Evolutionary conservation across 352 stramenopile genomes (phyloP), one percentile per base, ranked within the genome.

Genomic region (Phytophthora fragariaefolia): DNA sequence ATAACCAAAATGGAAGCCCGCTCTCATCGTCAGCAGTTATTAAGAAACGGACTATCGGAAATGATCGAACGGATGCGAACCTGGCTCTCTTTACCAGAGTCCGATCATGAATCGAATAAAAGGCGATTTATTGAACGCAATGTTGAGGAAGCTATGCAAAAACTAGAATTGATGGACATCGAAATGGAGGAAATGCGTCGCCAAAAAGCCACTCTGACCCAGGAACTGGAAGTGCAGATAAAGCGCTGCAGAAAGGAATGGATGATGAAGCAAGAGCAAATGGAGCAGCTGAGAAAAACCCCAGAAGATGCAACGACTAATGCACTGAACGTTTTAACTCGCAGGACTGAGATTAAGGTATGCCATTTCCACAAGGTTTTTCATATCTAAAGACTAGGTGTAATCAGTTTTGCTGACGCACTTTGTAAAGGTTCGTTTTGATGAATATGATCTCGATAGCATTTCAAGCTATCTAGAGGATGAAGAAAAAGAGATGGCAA

Each of bases 331-430:
- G 47, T 92, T 9, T 62, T 92, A 28, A 63, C 79, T 17, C 77
- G 73, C 45, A 69, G 66, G 2, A 72, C 43, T 3, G 80, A 92
- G 50, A 73, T 92, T 13, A 90, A 90, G 80, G 83, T 90, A 68
- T 26, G 54, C 10, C 45, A 4, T 13, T 40, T 45, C 5, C 2
- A 9, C 1, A 24, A 54, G n/a, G 6, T 8, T 24, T 52, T 0
- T 18, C 45, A 6, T 27, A 6, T 40, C n/a, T n/a, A n/a, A n/a
- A n/a, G n/a, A n/a, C n/a, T n/a, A n/a, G n/a, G n/a, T n/a, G n/a
- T 18, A 50, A 22, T 27, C 36, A 51, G n/a, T 50, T 3, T 54
- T 34, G 23, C 32, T 68, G 38, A 57, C 45, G 4, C 20, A 34
- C 24, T 32, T 24, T 52, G 43, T 71, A 22, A 24, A 87, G 79